Evolutionary conservation across 176 grass and related monocot genomes (phyloP), one percentile per base, ranked within the genome.

Genomic region (Juncus effusus): DNA sequence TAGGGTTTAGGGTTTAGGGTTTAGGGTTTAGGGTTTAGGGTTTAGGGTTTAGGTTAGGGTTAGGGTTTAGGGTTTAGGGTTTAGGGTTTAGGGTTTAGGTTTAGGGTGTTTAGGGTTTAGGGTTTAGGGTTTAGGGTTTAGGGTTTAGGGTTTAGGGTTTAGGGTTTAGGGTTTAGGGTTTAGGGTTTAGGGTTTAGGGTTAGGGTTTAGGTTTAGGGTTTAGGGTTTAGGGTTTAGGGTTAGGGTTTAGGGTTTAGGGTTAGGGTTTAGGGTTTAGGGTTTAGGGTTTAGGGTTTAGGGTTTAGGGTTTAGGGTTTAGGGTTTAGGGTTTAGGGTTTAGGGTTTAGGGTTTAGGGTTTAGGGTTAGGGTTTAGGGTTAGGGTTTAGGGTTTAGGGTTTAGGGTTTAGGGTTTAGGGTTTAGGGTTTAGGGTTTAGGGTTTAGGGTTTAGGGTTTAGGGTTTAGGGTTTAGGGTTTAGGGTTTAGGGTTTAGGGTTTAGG

Each of bases 371-470:
- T 73, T 73, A 15, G 51, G 69, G 53, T 55, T 73, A 38, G 12
- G 51, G 69, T n/a, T 36, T 67, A 42, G 13, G 36, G 63, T 19
- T 36, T 67, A 42, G 13, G 36, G 63, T 19, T 67, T 67, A 40
- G 36, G 63, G 63, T 36, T 67, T 67, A 40, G 36, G 63, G 63
- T 67, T 67, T 67, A 67, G 63, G 63, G 63, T 67, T 67, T 67
- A 67, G 63, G 63, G 63, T 67, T 67, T n/a, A n/a, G 7, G 54
- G 69, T 13, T 59, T 74, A 44, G 38, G 69, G 69, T 41, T 72
- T 74, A 60, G 56, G 69, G 69, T 59, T 74, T 74, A 72, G 68
- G 68, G 68, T 72, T 72, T 69, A 72, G 68, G 68, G 51, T 72
- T 67, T n/a, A 44, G 44, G 63, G 63, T 38, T 67, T 67, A 39